Evolutionary conservation across 495 filamentous ascomycete species (phyloP).

Genomic region (Melanomma pulvis-pyrius): DNA sequence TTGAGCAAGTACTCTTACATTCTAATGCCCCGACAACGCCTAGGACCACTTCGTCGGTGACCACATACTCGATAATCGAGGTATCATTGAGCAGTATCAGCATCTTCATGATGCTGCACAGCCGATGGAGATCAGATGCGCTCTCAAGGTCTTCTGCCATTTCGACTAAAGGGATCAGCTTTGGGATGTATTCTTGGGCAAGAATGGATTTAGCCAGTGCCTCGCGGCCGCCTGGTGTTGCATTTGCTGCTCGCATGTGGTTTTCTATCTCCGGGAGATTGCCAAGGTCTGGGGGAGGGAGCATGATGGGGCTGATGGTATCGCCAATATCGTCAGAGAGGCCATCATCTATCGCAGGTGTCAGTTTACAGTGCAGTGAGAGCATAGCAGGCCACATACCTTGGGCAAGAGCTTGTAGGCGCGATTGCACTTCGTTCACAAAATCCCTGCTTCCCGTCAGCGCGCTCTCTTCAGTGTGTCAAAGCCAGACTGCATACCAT

Average conservation of each 20-base stretch:
- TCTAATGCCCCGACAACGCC: constrained; percentile 96
- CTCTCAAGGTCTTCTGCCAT: constrained; percentile 91
- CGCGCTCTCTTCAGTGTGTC: neutral
- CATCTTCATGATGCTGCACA: constrained; percentile 98
- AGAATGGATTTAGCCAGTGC: constrained; percentile 88
- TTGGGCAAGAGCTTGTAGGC: constrained; percentile 46
- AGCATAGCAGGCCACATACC: constrained; percentile 17
- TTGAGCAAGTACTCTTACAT: constrained; percentile 56
- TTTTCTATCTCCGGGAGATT: constrained; percentile 82
- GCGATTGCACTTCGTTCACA: constrained; percentile 79
- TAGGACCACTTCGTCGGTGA: constrained; percentile 83
- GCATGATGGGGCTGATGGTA: constrained; percentile 63
- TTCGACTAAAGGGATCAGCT: constrained; percentile 80
- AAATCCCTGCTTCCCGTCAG: constrained; percentile 70
- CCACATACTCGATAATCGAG: constrained; percentile 87
- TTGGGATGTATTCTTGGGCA: constrained; percentile 79
- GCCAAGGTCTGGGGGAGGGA: constrained; percentile 77
- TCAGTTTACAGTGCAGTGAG: neutral
- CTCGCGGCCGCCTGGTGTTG: constrained; percentile 76
- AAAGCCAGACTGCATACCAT: constrained; percentile 61
- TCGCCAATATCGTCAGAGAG: constrained; percentile 88
- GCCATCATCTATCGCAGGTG: constrained; percentile 67
- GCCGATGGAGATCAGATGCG: constrained; percentile 76
- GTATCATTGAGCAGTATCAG: constrained; percentile 94
- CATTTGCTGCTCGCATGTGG: constrained; percentile 73